Evolutionary conservation across 306 rosid genomes (phyloP), one percentile per base, ranked within the genome.

Genomic region (Corylus americana): DNA sequence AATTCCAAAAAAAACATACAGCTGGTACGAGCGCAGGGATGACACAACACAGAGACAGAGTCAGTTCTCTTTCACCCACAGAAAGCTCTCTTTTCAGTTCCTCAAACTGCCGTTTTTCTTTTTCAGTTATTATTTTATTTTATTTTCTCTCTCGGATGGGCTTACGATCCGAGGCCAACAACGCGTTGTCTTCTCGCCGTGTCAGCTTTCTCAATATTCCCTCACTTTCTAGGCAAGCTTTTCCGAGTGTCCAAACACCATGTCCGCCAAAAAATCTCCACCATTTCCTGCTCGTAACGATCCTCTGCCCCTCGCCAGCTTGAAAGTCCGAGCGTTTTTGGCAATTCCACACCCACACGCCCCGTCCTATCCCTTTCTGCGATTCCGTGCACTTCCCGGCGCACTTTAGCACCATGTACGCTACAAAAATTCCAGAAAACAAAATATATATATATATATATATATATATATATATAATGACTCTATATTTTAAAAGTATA

Each of bases 331-430:
- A 74, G 70, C 76, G 72, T 74, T 55, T 69, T 68, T 87, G 88
- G 74, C 74, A 25, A 74, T 77, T 54, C 22, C 55, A 79, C 80
- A 70, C 59, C 44, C 3, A 35, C 79, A 42, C 69, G 81, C 69
- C 55, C 75, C 76, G 85, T 80, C 79, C 84, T 76, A 69, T 90
- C 94, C 78, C 81, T 86, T 84, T 88, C 91, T 67, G 72, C 81
- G 80, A 74, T 81, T 83, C 82, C 80, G 29, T 70, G 68, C 82
- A 77, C 85, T 79, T 76, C 53, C 76, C 67, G n/a, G 71, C 35
- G 58, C 70, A 86, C 64, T 66, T 59, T 80, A 77, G 77, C 81
- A 48, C 77, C 63, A 45, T 58, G 31, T 59, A 3, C 57, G 27
- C 13, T 79, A 35, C 27, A 4, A 69, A 69, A 22, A 1, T 7